Conservation (phyloP, 768 basidiomycete species). For the Dacryopinax spathularia region DNA sequence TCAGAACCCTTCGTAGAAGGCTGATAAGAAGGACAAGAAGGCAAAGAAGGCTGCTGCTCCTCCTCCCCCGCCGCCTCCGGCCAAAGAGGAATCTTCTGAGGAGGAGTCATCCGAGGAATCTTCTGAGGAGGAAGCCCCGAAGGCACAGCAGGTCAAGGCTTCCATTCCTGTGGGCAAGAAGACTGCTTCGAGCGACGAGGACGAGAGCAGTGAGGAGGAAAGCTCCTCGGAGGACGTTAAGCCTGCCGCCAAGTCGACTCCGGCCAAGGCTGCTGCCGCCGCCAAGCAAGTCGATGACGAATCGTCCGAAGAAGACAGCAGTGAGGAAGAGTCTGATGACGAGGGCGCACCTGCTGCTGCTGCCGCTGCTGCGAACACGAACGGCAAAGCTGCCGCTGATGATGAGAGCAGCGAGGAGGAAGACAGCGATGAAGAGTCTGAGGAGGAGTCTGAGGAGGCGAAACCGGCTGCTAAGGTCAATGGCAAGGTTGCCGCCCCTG, state of each 20-base stretch:
- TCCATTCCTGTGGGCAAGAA: background rate
- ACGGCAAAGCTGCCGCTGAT: slow-evolving; percentile 30
- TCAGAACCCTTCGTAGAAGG: background rate
- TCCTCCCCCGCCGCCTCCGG: slow-evolving; percentile 7
- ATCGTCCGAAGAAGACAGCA: slow-evolving; percentile 19
- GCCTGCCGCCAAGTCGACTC: slow-evolving; percentile 18
- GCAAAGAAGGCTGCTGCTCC: slow-evolving; percentile 20
- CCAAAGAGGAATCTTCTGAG: slow-evolving; percentile 12
- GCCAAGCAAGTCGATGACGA: slow-evolving; percentile 20
- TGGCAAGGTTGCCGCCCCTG: slow-evolving; percentile 13
- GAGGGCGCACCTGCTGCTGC: slow-evolving; percentile 4
- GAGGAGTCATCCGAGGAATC: slow-evolving; percentile 16
- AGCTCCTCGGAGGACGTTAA: slow-evolving; percentile 6
- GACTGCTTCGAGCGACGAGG: background rate
- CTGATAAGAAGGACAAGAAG: slow-evolving; percentile 16
- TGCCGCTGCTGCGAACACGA: slow-evolving; percentile 9
- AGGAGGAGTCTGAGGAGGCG: slow-evolving; percentile 21
- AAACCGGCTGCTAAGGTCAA: slow-evolving; percentile 18
- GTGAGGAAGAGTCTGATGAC: slow-evolving; percentile 18
- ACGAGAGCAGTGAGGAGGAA: slow-evolving; percentile 7
- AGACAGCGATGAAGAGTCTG: slow-evolving; percentile 15
- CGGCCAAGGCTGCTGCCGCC: slow-evolving; percentile 10
- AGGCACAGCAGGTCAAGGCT: slow-evolving; percentile 37
- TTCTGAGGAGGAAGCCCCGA: slow-evolving; percentile 40
- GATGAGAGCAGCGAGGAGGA: slow-evolving; percentile 11